These are phyloP conservation scores for Calocera viscosa DNA, from an alignment of 768 basidiomycete species.

Conservation along the genomic window DNA sequence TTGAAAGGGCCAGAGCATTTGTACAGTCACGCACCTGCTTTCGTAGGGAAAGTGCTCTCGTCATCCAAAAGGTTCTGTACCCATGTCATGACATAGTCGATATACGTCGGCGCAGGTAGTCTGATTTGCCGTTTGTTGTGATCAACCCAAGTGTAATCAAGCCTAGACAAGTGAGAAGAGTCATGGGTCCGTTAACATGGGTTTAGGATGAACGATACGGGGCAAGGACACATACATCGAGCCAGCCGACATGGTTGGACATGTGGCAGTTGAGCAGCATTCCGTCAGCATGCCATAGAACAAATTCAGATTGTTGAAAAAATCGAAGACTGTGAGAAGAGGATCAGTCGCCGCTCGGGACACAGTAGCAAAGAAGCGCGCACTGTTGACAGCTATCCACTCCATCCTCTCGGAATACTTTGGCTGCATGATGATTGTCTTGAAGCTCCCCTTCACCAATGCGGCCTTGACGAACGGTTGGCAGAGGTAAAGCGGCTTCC, in stretches of 20 bases:
- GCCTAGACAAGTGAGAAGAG: slow-evolving; percentile 31
- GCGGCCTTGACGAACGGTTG: slow-evolving; percentile 92
- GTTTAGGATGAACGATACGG: not conserved
- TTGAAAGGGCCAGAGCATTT: not conserved
- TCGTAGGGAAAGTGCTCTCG: slow-evolving; percentile 88
- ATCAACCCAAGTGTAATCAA: slow-evolving; percentile 92
- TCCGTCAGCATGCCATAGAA: slow-evolving; percentile 93
- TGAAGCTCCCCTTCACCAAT: slow-evolving; percentile 95
- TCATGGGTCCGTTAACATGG: not conserved
- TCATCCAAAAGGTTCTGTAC: slow-evolving; percentile 90
- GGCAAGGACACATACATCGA: slow-evolving; percentile 48
- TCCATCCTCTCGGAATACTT: slow-evolving; percentile 94
- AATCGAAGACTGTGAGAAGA: slow-evolving; percentile 69
- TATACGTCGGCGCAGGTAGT: slow-evolving; percentile 87
- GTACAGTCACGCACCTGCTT: slow-evolving; percentile 52
- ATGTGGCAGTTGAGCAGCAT: slow-evolving; percentile 78
- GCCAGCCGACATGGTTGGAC: slow-evolving; percentile 87
- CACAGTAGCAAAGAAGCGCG: slow-evolving; percentile 23
- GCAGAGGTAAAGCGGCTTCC: slow-evolving; percentile 75
- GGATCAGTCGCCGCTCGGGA: not conserved
- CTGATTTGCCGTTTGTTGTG: slow-evolving; percentile 78
- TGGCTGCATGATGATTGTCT: slow-evolving; percentile 91
- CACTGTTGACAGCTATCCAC: slow-evolving; percentile 92
- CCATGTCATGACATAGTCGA: slow-evolving; percentile 97
- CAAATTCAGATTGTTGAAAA: slow-evolving; percentile 92